Base-by-base conservation (phyloP, 805 yeast genomes). In the Barnettozyma californica region DNA sequence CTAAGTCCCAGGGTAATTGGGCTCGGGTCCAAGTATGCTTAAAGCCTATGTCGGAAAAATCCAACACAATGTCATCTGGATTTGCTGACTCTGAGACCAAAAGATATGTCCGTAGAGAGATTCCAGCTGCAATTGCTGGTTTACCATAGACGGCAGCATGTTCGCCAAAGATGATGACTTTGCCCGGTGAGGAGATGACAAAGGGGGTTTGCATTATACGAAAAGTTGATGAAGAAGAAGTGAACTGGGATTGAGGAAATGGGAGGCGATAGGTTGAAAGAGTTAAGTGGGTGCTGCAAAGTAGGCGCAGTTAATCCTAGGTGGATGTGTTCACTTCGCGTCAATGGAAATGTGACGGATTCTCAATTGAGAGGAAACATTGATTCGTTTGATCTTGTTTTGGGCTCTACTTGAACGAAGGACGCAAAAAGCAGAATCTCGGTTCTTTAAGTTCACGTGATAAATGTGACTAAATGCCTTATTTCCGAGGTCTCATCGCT, bases 121-220 rank as follows among this genome's bases (percentile, higher is more conserved):
- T 77, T 4, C 97, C 94, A 0, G 98, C 97, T 1, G 99, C 98
- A 45, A 94, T 87, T 11, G 97, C 98, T 1, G 97, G 97, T 70
- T 81, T 87, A 41, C 87, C 83, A 63, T 87, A 87, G 0, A 94
- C 99, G 2, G 95, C 98, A 8, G 97, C 87, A 62, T 94, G 99
- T 63, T 94, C 99, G 20, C 99, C 99, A 65, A 91, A 94, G 33
- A 94, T 74, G 57, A 94, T 94, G 41, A 90, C 96, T 62, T 94
- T 94, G 4, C 99, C 99, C 0, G 99, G 99, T 1, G 99, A 94
- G 46, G 96, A 87, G 2, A 89, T 87, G 44, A 80, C 67, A 64
- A 91, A 88, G 18, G 89, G 86, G 1, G 58, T 44, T 7, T 39
- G 29, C 11, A 48, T 27, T 14, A 14, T 16, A 26, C 33, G 26